Conservation (phyloP, 1,284 basidiomycete species). For the Heliocybe sulcata region DNA sequence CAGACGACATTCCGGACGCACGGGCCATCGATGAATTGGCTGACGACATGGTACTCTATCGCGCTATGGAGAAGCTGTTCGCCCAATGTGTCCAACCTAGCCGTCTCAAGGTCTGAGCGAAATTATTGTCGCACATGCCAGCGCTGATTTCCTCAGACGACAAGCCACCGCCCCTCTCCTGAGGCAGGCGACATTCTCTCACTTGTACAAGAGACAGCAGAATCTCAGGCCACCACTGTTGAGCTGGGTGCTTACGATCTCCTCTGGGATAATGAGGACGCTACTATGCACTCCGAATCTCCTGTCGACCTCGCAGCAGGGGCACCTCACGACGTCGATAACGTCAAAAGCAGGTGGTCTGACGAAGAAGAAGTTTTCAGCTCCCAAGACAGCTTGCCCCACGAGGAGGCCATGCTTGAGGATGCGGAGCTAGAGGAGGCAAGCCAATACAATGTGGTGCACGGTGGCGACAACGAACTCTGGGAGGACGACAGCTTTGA, state of each 20-base stretch:
- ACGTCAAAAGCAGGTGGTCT: not conserved
- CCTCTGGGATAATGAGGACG: no score
- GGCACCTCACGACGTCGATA: not conserved
- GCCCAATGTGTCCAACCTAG: conserved; percentile 32
- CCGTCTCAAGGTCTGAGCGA: conserved; percentile 41
- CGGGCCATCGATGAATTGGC: conserved; percentile 11
- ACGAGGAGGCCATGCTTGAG: not conserved
- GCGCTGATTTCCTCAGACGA: not conserved
- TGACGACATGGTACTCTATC: conserved; percentile 29
- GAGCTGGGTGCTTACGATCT: no score
- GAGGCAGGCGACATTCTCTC: no score
- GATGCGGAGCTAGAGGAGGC: not conserved
- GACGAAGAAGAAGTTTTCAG: not conserved
- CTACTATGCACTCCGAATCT: no score
- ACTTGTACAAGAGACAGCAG: not conserved
- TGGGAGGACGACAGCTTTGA: not conserved
- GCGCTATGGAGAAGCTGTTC: conserved; percentile 42
- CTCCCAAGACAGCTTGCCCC: not conserved
- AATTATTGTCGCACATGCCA: not conserved
- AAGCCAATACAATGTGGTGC: not conserved
- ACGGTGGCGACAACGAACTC: not conserved
- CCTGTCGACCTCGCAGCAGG: no score
- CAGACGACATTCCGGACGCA: not conserved
- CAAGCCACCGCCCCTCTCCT: no score
- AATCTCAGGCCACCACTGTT: not conserved